phyloP scores from a whole-genome alignment of 2,329 filamentous ascomycete species.

The Bipolaris sorokiniana region DNA sequence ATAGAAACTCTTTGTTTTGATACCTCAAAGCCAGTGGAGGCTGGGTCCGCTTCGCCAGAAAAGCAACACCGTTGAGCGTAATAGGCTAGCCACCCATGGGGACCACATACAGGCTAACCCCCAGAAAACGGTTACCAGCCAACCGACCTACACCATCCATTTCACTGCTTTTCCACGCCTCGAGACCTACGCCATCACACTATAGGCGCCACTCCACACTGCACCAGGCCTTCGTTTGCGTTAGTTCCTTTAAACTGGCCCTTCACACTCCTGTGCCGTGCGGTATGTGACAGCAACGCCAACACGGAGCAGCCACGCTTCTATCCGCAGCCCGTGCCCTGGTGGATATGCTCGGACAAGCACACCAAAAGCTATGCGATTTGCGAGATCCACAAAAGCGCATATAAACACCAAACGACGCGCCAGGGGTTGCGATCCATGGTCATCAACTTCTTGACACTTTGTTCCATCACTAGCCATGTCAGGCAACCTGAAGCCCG shows the following conservation, averaged over 20 bases:
- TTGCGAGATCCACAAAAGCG: background rate
- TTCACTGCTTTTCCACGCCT: background rate
- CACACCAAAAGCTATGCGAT: background rate
- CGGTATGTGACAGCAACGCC: background rate
- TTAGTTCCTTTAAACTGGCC: background rate
- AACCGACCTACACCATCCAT: constrained; percentile 4
- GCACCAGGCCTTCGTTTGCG: background rate
- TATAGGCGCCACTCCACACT: background rate
- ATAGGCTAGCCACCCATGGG: background rate
- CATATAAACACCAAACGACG: constrained; percentile 4
- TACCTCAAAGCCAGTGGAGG: background rate
- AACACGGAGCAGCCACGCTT: background rate
- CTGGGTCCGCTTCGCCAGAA: background rate
- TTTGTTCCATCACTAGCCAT: constrained; percentile 8
- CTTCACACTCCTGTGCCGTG: background rate
- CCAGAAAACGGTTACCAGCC: background rate
- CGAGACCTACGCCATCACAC: background rate
- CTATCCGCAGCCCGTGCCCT: constrained; percentile 3
- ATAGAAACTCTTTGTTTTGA: background rate
- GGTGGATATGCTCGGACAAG: background rate
- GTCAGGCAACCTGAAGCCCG: constrained; percentile 20
- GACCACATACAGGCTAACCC: background rate
- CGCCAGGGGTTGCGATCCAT: background rate
- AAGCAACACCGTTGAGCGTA: constrained; percentile 4
- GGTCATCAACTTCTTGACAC: background rate